Percentiles rank a stretch among this genome's conserved stretches.
These are phyloP conservation scores for Lichtheimia corymbifera DNA, from an alignment of 371 early-diverging fungal species.

Conservation along the genomic window DNA sequence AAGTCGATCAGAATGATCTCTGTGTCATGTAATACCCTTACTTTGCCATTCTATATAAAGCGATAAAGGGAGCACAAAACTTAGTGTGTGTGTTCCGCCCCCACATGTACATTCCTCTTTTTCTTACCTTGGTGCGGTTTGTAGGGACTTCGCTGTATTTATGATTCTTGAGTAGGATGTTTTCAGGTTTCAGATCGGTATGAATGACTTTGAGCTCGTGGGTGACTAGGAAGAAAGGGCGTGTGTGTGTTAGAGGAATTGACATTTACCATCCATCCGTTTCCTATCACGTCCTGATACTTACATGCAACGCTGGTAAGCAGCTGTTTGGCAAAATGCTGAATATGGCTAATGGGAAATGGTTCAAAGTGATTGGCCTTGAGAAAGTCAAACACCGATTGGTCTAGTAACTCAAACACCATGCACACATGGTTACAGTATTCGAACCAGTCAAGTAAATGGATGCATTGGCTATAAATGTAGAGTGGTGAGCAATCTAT, in stretches of 20 bases:
- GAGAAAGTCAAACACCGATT: slow-evolving; percentile 91
- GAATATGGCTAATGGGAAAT: slow-evolving; percentile 87
- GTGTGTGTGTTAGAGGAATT: neutral
- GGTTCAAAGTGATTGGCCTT: slow-evolving; percentile 88
- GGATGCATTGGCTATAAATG: slow-evolving; percentile 66
- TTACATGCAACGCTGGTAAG: slow-evolving; percentile 77
- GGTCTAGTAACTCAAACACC: slow-evolving; percentile 92
- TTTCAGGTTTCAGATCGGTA: slow-evolving; percentile 95
- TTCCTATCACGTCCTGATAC: slow-evolving; percentile 4
- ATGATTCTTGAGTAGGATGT: slow-evolving; percentile 73
- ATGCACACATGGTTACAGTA: slow-evolving; percentile 93
- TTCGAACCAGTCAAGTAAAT: slow-evolving; percentile 81
- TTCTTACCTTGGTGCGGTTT: slow-evolving; percentile 14
- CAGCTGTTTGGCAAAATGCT: slow-evolving; percentile 80
- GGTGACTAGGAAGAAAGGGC: slow-evolving; percentile 51
- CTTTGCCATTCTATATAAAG: slow-evolving; percentile 6
- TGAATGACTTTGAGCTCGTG: slow-evolving; percentile 80
- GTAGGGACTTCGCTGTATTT: slow-evolving; percentile 4
- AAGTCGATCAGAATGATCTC: slow-evolving; percentile 92
- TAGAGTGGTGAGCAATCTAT: too few relatives aligned
- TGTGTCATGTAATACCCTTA: slow-evolving; percentile 60
- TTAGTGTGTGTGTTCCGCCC: neutral
- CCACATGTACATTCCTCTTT: neutral
- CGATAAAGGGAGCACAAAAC: neutral
- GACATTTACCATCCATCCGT: too few relatives aligned